A percentile compares a stretch with the other conserved stretches of the same genome.
These are phyloP conservation scores for Pleoardoris graminearum DNA, from an alignment of 2,329 filamentous ascomycete species.

Conservation along the genomic window DNA sequence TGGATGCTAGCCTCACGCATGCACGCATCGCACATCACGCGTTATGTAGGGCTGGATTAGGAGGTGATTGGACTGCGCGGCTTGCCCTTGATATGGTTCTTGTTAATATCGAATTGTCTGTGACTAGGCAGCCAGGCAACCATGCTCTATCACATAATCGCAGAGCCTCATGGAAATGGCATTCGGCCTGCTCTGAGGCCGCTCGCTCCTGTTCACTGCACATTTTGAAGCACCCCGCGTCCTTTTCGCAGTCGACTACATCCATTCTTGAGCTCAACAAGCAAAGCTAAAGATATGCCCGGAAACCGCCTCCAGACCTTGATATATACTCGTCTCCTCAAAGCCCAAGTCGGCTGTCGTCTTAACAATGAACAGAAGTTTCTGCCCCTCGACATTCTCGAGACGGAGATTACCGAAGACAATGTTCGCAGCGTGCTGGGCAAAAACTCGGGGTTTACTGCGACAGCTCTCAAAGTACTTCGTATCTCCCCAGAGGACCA, in stretches of 20 bases:
- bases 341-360: no score
- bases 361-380: background rate
- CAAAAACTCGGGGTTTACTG: background rate
- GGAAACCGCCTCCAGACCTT: no score
- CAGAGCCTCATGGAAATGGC: background rate
- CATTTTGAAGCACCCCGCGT: no score
- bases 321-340: no score
- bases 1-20: background rate
- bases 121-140: background rate
- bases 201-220: background rate
- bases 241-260: no score
- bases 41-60: background rate
- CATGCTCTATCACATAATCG: background rate
- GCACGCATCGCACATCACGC: background rate
- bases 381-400: background rate
- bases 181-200: background rate
- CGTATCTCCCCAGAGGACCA: background rate
- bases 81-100: background rate
- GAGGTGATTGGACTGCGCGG: background rate
- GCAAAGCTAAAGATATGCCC: no score
- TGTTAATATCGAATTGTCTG: no score
- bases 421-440: background rate
- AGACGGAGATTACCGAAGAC: slow-evolving; percentile 2
- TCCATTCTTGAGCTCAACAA: no score
- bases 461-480: background rate